Evolutionary conservation across 2,329 filamentous ascomycete species (phyloP).

Genomic region (Leptographium procerum): DNA sequence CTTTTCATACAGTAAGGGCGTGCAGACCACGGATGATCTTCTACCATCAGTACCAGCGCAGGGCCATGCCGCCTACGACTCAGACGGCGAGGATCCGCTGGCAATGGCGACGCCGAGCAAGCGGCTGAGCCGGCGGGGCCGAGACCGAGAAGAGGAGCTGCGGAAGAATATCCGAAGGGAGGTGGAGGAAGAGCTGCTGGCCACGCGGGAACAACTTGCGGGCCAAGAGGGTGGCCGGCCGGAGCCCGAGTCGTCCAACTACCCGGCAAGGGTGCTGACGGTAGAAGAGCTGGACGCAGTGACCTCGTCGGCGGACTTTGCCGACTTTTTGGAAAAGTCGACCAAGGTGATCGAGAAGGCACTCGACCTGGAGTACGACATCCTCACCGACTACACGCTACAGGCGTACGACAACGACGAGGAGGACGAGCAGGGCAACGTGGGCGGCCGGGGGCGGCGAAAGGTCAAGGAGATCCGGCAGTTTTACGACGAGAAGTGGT

Average conservation of each 20-base stretch:
- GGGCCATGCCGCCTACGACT: constrained; percentile 43
- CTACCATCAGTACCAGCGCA: constrained; percentile 40
- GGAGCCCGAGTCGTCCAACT: constrained; percentile 43
- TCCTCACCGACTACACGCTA: constrained; percentile 86
- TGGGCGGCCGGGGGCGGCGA: constrained; percentile 58
- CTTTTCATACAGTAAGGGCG: constrained; percentile 93
- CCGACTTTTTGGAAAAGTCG: constrained; percentile 89
- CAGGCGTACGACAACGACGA: constrained; percentile 66
- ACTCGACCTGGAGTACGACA: constrained; percentile 90
- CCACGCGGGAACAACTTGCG: constrained; percentile 47
- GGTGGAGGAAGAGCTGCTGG: constrained; percentile 83
- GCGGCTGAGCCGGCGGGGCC: constrained; percentile 64
- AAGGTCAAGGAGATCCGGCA: constrained; percentile 80
- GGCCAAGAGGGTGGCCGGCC: constrained; percentile 70
- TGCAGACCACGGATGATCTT: constrained; percentile 80
- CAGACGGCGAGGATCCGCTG: constrained; percentile 51
- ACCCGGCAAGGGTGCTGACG: constrained; percentile 68
- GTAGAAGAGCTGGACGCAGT: constrained; percentile 82
- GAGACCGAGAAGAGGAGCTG: constrained; percentile 80
- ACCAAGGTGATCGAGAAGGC: constrained; percentile 96
- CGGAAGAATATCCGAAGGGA: constrained; percentile 74
- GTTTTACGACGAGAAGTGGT: constrained; percentile 92
- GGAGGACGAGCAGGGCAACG: constrained; percentile 70
- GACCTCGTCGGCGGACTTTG: constrained; percentile 82
- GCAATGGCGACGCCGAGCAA: constrained; percentile 45